A percentile compares a stretch with the other conserved stretches of the same genome.
Evolutionary conservation across 1,284 basidiomycete species (phyloP).

Genomic region (Cutaneotrichosporon cyanovorans): DNA sequence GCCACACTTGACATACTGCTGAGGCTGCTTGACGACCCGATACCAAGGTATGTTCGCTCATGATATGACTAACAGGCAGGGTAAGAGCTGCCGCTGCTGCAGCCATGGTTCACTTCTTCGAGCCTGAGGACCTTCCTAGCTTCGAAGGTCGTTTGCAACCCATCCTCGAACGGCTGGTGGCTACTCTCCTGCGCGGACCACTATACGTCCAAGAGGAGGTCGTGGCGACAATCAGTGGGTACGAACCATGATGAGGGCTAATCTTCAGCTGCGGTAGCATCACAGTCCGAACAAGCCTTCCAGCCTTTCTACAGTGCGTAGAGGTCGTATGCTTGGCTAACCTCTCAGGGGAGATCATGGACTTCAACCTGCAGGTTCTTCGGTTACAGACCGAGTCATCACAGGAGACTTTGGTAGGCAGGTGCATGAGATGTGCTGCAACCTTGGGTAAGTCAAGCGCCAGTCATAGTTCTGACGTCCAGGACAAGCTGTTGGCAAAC

Average conservation of each 20-base stretch:
- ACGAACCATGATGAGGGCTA: neutral
- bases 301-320: slow-evolving; percentile 23
- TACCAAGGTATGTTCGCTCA: slow-evolving; percentile 54
- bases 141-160: slow-evolving; percentile 60
- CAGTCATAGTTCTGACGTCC: too few relatives aligned
- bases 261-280: slow-evolving; percentile 67
- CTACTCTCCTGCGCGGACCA: slow-evolving; percentile 22
- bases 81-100: slow-evolving; percentile 77
- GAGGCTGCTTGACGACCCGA: slow-evolving; percentile 64
- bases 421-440: slow-evolving; percentile 79
- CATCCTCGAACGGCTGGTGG: slow-evolving; percentile 9
- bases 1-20: slow-evolving; percentile 57
- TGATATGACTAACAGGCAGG: slow-evolving; percentile 43
- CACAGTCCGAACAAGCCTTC: slow-evolving; percentile 58
- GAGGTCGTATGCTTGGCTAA: neutral
- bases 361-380: slow-evolving; percentile 51
- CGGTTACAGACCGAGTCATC: slow-evolving; percentile 58
- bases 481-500: slow-evolving; percentile 66
- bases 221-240: slow-evolving; percentile 55
- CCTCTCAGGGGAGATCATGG: slow-evolving; percentile 22
- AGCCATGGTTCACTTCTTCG: slow-evolving; percentile 80
- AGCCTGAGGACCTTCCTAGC: slow-evolving; percentile 64
- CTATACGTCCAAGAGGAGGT: slow-evolving; percentile 73
- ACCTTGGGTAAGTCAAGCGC: slow-evolving; percentile 47
- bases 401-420: slow-evolving; percentile 60